Base-by-base conservation (phyloP, 1,284 basidiomycete genomes). In the Malassezia pachydermatis region DNA sequence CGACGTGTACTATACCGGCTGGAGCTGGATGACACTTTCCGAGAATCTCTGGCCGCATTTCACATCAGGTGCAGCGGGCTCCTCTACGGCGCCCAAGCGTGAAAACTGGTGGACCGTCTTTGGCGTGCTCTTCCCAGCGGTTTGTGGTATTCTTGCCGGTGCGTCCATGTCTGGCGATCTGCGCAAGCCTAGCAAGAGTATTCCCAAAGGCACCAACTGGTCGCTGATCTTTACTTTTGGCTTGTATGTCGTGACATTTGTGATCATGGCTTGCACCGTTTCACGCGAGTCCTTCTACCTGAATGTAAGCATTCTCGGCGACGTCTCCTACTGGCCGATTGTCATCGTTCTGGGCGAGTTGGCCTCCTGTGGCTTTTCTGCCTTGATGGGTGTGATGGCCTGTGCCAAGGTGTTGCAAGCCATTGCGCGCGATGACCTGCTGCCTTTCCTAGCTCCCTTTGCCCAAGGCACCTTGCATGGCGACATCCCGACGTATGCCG, bases 201-300 rank as follows among this genome's bases (percentile, higher is more conserved):
- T 70, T 24, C 67, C 68, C n/a, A 70, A 70, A 48, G 65, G 68
- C 17, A 70, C 68, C 22, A 69, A 70, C 50, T 66, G 62, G 46
- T 59, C 68, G 36, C 57, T 70, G 14, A 29, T 65, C 19, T 70
- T 67, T 52, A 70, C 68, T 14, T 70, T 69, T 44, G 34, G 51
- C 30, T 45, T 70, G 42, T 70, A 70, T 37, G 51, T 59, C 4
- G n/a, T 58, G 24, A 54, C 47, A 43, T 69, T 70, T 41, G 40
- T 70, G 47, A 47, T 70, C 37, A 59, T 70, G 44, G 67, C 68
- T 1, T 57, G 57, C n/a, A 70, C 68, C 33, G 62, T 67, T 51
- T 50, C 61, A 23, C 60, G 68, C 24, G 54, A 64, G 41, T 61
- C 60, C 16, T 63, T 70, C 50, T 70, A 70, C 45, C 39, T 54